Percentiles rank a stretch among this genome's conserved stretches.
Evolutionary conservation across 2,329 filamentous ascomycete species (phyloP).

Genomic region (Fusarium virguliforme): DNA sequence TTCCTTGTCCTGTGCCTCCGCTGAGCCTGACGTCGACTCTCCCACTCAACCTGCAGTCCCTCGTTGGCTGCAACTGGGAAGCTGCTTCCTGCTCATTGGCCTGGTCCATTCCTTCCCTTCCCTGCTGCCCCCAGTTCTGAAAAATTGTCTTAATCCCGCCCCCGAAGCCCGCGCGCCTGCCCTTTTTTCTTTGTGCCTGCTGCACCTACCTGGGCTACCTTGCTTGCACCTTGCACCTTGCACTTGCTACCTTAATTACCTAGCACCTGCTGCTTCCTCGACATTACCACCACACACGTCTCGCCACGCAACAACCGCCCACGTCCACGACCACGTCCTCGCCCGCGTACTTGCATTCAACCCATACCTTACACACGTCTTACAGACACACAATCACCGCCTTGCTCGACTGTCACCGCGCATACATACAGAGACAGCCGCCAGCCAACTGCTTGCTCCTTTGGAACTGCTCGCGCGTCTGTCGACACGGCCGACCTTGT

Average conservation of each 20-base stretch:
- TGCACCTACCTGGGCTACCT: constrained; percentile 39
- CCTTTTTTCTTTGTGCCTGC: constrained; percentile 40
- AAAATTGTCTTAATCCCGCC: constrained; percentile 52
- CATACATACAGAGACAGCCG: constrained; percentile 30
- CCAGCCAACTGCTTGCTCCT: constrained; percentile 27
- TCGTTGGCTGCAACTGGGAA: constrained; percentile 36
- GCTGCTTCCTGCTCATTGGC: constrained; percentile 33
- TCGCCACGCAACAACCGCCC: constrained; percentile 49
- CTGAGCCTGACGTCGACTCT: constrained; percentile 45
- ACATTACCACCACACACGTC: constrained; percentile 49
- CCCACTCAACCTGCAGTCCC: constrained; percentile 42
- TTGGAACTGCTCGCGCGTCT: constrained; percentile 25
- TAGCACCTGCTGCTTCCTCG: constrained; percentile 45
- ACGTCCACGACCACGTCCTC: constrained; percentile 43
- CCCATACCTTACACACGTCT: constrained; percentile 33
- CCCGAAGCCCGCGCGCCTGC: constrained; percentile 41
- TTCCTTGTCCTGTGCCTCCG: constrained; percentile 29
- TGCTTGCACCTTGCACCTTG: constrained; percentile 30
- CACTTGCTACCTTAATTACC: constrained; percentile 48
- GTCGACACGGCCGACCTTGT: constrained; percentile 40
- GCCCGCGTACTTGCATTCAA: constrained; percentile 48
- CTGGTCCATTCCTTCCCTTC: constrained; percentile 46
- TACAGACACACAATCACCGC: constrained; percentile 46
- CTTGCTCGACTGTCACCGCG: constrained; percentile 40
- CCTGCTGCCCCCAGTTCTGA: constrained; percentile 42